These are phyloP conservation scores for Trifolium pratense DNA, from an alignment of 306 rosid genomes.

Conservation along the genomic window DNA sequence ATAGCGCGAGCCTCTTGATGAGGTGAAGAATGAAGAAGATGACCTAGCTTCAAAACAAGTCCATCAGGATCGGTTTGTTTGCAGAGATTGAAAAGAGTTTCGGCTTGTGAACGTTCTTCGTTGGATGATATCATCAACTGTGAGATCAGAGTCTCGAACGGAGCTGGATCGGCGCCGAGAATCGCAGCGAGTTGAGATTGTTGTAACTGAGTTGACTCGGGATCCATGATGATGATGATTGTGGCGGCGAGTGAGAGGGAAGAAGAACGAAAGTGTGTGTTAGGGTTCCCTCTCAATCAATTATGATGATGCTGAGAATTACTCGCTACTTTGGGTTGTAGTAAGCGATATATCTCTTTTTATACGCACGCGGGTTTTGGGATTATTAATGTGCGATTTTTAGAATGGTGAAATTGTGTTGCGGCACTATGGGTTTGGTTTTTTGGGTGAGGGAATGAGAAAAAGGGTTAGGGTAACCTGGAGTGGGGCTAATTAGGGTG, in stretches of 20 bases:
- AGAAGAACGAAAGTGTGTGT: too few relatives aligned
- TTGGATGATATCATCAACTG: slow-evolving; percentile 92
- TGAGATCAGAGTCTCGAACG: slow-evolving; percentile 82
- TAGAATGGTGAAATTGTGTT: too few relatives aligned
- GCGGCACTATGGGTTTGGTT: background rate
- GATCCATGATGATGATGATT: slow-evolving; percentile 50
- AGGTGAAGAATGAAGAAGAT: slow-evolving; percentile 77
- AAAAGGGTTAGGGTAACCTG: slow-evolving; percentile 6
- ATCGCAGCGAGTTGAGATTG: slow-evolving; percentile 84
- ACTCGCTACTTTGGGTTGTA: background rate
- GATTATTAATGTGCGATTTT: slow-evolving; percentile 2
- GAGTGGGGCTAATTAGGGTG: slow-evolving; percentile 37
- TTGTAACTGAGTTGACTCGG: slow-evolving; percentile 79
- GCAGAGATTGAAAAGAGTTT: slow-evolving; percentile 86
- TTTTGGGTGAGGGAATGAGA: too few relatives aligned
- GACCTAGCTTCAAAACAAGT: slow-evolving; percentile 79
- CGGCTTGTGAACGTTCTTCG: slow-evolving; percentile 90
- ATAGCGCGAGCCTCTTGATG: slow-evolving; percentile 84
- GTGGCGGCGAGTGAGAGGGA: slow-evolving; percentile 40
- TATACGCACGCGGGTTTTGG: slow-evolving; percentile 24
- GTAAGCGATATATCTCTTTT: background rate
- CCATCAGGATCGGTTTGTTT: slow-evolving; percentile 91
- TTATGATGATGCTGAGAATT: slow-evolving; percentile 19
- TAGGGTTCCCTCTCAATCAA: slow-evolving; percentile 39
- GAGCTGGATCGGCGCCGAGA: slow-evolving; percentile 82